Evolutionary conservation across 306 rosid species (phyloP).

Genomic region (Cicer judaicum): DNA sequence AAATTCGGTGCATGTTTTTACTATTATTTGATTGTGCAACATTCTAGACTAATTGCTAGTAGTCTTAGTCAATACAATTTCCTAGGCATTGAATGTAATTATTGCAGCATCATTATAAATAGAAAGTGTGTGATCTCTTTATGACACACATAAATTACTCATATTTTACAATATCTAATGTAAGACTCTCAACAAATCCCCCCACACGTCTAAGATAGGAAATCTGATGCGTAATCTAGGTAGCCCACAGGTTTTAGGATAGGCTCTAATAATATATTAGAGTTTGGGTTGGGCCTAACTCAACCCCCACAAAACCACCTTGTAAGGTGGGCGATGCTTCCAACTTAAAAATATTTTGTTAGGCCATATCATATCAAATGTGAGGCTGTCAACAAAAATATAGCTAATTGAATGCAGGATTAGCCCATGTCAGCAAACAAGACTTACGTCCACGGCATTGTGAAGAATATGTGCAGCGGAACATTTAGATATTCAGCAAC

Average conservation of each 20-base stretch:
- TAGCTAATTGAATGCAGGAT: constrained; percentile 32
- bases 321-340: neutral
- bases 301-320: constrained; percentile 3
- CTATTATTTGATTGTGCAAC: too few relatives aligned
- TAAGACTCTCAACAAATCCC: neutral
- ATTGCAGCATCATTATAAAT: too few relatives aligned
- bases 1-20: too few relatives aligned
- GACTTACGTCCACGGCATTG: constrained; percentile 99
- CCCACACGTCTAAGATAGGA: neutral
- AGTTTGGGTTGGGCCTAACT: neutral
- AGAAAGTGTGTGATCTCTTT: too few relatives aligned
- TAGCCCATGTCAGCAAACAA: constrained; percentile 48
- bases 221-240: neutral
- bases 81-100: too few relatives aligned
- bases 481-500: constrained; percentile 79
- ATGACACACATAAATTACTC: too few relatives aligned
- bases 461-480: constrained; percentile 87
- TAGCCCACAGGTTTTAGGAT: neutral
- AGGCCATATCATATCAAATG: constrained; percentile 1
- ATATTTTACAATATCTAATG: neutral
- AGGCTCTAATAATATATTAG: neutral
- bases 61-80: too few relatives aligned
- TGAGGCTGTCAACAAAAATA: constrained; percentile 2
- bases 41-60: too few relatives aligned
- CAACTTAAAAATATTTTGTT: neutral